These are phyloP conservation scores for Fagopyrum tataricum DNA, from an alignment of 148 eudicot species.

Conservation along the genomic window DNA sequence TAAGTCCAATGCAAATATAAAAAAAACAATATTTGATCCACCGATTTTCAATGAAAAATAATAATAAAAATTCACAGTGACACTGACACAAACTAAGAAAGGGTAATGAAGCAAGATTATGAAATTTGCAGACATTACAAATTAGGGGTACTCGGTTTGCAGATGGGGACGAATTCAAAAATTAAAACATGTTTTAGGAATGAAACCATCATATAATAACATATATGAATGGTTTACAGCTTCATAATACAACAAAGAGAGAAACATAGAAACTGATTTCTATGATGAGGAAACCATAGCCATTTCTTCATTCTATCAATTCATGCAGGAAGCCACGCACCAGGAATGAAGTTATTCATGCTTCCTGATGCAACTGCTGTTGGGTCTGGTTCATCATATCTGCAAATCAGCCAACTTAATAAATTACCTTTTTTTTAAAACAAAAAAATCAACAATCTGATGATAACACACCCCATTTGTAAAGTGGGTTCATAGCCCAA, in stretches of 20 bases:
- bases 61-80: no score
- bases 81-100: no score
- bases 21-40: neutral
- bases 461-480: constrained; percentile 68
- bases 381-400: constrained; percentile 54
- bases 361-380: constrained; percentile 36
- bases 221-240: no score
- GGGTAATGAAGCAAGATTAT: no score
- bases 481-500: constrained; percentile 81
- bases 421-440: no score
- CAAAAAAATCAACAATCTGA: no score
- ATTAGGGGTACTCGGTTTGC: neutral
- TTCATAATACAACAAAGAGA: constrained; percentile 11
- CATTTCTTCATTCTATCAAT: no score
- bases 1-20: neutral
- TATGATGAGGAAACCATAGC: neutral
- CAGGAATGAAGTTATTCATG: constrained; percentile 49
- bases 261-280: neutral
- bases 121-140: neutral
- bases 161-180: neutral
- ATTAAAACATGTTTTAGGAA: neutral
- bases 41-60: no score
- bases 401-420: neutral
- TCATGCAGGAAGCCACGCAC: constrained; percentile 46
- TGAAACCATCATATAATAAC: neutral